A percentile compares a stretch with the other conserved stretches of the same genome.
Conservation (phyloP, 371 early-diverging fungal genomes). For the Actinomortierella wolfii region DNA sequence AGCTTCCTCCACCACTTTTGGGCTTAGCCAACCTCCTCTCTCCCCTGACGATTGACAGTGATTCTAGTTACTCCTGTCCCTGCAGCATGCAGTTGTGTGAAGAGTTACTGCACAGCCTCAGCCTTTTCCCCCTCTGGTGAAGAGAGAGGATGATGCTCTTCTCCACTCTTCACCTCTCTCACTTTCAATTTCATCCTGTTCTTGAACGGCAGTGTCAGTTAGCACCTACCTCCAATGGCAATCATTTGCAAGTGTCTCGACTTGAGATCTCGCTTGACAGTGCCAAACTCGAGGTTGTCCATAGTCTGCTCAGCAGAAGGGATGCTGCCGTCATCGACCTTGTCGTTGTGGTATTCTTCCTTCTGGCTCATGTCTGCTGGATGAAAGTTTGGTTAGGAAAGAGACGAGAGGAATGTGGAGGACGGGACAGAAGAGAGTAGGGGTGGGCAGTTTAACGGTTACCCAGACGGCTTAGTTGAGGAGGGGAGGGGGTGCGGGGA, state of each 20-base stretch:
- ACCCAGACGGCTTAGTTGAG: constrained; percentile 9
- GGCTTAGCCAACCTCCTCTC: too few species aligned
- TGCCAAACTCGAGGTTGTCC: constrained; percentile 30
- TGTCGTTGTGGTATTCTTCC: constrained; percentile 5
- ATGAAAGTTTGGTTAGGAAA: neutral
- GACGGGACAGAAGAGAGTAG: neutral
- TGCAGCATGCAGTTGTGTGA: too few species aligned
- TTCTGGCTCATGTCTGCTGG: constrained; percentile 9
- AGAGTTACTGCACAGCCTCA: too few species aligned
- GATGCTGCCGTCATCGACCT: constrained; percentile 1
- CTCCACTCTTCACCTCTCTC: too few species aligned
- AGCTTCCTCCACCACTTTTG: too few species aligned
- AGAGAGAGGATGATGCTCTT: too few species aligned
- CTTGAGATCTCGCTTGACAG: constrained; percentile 37
- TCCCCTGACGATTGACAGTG: too few species aligned
- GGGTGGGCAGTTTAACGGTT: constrained; percentile 12
- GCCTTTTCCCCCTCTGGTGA: too few species aligned
- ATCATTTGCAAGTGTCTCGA: constrained; percentile 43
- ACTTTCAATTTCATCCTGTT: too few species aligned
- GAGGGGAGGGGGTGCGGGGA: constrained; percentile 1
- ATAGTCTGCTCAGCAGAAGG: neutral
- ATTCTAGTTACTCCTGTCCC: too few species aligned
- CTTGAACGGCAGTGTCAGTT: too few species aligned
- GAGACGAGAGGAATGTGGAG: neutral
- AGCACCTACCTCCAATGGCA: constrained; percentile 32